Percentiles rank a stretch among this genome's conserved stretches.
Evolutionary conservation across 306 rosid genomes (phyloP).

Genomic region (Vicia faba): DNA sequence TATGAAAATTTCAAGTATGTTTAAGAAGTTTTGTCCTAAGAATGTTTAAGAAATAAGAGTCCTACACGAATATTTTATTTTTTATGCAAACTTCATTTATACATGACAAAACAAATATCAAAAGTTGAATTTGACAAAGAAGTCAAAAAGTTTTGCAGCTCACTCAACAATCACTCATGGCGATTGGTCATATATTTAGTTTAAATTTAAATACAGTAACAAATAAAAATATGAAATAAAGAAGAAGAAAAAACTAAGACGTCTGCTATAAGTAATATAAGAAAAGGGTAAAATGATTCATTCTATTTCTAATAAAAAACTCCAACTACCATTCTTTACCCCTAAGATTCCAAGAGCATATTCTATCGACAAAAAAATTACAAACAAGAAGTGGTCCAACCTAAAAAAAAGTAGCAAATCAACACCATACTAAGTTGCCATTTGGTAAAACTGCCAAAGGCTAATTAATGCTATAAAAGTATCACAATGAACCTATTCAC

Average conservation of each 20-base stretch:
- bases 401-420: slow-evolving; percentile 9
- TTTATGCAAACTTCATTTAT: background rate
- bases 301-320: background rate
- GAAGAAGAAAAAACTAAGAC: background rate
- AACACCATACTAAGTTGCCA: slow-evolving; percentile 16
- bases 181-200: background rate
- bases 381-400: background rate
- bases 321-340: slow-evolving; percentile 21
- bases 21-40: background rate
- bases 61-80: background rate
- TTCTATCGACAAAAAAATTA: slow-evolving; percentile 13
- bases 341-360: slow-evolving; percentile 36
- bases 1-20: too few relatives aligned
- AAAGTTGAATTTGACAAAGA: slow-evolving; percentile 15
- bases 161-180: background rate
- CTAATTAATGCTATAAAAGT: background rate
- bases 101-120: background rate
- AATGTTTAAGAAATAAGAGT: background rate
- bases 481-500: background rate
- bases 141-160: background rate
- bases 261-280: background rate
- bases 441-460: slow-evolving; percentile 1
- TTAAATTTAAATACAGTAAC: background rate
- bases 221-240: background rate
- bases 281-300: background rate